phyloP scores from a whole-genome alignment of 768 basidiomycete genomes.

The Ephemerocybe angulata region DNA sequence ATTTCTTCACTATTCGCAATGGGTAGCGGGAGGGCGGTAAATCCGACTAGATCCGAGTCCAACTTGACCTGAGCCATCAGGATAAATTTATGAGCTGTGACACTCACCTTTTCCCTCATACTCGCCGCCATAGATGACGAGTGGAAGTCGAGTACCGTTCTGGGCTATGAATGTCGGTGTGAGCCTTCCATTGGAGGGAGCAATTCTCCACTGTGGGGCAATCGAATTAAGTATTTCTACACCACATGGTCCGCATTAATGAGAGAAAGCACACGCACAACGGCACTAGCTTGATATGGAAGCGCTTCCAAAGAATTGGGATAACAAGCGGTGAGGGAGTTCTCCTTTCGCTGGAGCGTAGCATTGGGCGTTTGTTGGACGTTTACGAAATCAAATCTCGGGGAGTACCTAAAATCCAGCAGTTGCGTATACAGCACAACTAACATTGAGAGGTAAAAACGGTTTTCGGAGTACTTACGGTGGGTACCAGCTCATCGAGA shows the following conservation, averaged over 20 bases:
- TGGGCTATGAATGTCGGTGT: not conserved
- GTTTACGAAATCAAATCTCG: not conserved
- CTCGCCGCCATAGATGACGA: not conserved
- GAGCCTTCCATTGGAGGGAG: not conserved
- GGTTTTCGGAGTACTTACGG: too few species aligned
- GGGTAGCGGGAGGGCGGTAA: not conserved
- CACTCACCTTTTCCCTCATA: conserved; percentile 1
- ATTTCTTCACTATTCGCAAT: not conserved
- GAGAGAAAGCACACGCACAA: not conserved
- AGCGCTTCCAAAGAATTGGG: not conserved
- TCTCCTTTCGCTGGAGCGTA: not conserved
- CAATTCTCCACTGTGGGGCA: not conserved
- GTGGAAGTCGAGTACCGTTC: not conserved
- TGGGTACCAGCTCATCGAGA: too few species aligned
- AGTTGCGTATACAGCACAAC: too few species aligned
- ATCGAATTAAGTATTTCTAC: not conserved
- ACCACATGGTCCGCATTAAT: not conserved
- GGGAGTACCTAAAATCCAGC: conserved; percentile 2
- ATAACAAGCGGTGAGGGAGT: not conserved
- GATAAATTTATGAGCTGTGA: not conserved
- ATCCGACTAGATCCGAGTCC: not conserved
- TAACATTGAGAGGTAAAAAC: too few species aligned
- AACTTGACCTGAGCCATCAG: not conserved
- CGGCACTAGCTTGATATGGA: conserved; percentile 3
- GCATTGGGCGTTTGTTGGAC: not conserved